Evolutionary conservation across 192 early-diverging fungal species (phyloP).

Genomic region (Powellomyces hirtus): DNA sequence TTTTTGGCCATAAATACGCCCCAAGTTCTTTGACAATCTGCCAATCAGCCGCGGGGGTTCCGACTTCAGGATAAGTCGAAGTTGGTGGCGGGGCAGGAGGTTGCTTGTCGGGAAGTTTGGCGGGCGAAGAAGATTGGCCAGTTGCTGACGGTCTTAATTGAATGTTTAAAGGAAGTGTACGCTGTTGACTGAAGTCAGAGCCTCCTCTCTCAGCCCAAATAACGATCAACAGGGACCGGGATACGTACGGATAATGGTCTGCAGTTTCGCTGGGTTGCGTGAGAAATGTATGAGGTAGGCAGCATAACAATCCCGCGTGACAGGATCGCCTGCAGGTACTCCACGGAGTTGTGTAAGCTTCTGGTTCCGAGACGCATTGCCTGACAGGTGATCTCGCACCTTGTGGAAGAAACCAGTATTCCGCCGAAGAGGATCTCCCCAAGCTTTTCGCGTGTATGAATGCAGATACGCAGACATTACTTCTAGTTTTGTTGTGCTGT

Average conservation of each 20-base stretch:
- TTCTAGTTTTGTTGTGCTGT: too few species aligned
- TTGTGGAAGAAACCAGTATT: neutral
- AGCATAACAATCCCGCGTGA: neutral
- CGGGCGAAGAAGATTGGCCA: neutral
- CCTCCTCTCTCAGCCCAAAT: neutral
- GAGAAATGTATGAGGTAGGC: neutral
- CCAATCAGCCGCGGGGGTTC: slow-evolving; percentile 30
- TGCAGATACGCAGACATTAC: neutral
- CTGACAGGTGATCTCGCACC: neutral
- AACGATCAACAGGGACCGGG: neutral
- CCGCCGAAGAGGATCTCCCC: too few species aligned
- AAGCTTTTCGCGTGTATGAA: neutral
- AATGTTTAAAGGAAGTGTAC: neutral
- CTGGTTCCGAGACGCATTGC: neutral
- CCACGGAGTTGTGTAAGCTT: neutral
- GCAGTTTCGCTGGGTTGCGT: neutral
- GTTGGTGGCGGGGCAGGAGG: neutral
- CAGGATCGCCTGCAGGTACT: neutral
- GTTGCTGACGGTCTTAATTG: neutral
- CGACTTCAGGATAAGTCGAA: slow-evolving; percentile 11
- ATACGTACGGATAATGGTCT: neutral
- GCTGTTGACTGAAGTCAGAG: neutral
- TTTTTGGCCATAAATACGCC: slow-evolving; percentile 89
- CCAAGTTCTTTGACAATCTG: slow-evolving; percentile 71
- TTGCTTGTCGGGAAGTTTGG: neutral